Evolutionary conservation across 2,329 filamentous ascomycete species (phyloP).

Genomic region (Aspergillus sp.): DNA sequence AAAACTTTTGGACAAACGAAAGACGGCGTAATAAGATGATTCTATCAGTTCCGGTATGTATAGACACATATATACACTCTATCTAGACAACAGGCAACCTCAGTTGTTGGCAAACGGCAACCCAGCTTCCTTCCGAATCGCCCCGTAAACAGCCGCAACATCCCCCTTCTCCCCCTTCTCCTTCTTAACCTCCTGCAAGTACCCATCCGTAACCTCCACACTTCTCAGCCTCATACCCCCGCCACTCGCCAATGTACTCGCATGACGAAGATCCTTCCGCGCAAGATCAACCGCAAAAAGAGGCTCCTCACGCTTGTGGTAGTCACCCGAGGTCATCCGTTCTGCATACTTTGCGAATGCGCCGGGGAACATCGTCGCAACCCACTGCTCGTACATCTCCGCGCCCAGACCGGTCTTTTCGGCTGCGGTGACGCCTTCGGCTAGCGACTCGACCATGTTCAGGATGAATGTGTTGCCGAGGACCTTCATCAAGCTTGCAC

Average conservation of each 20-base stretch:
- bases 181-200: slow-evolving; percentile 63
- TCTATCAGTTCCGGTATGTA: too few species aligned
- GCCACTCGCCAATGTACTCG: slow-evolving; percentile 57
- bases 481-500: slow-evolving; percentile 67
- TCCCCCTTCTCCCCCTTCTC: slow-evolving; percentile 66
- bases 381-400: slow-evolving; percentile 62
- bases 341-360: slow-evolving; percentile 67
- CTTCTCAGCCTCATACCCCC: slow-evolving; percentile 58
- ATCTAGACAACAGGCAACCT: not conserved
- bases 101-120: slow-evolving; percentile 64
- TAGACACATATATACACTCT: too few species aligned
- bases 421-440: slow-evolving; percentile 70
- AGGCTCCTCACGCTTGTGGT: slow-evolving; percentile 68
- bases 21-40: too few species aligned
- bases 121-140: slow-evolving; percentile 65
- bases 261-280: slow-evolving; percentile 74
- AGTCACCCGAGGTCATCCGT: slow-evolving; percentile 69
- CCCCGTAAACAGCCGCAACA: slow-evolving; percentile 76
- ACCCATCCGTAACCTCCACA: slow-evolving; percentile 60
- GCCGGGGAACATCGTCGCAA: slow-evolving; percentile 68
- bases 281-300: slow-evolving; percentile 77
- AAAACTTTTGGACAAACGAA: too few species aligned
- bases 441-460: slow-evolving; percentile 72
- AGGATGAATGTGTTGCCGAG: slow-evolving; percentile 82
- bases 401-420: slow-evolving; percentile 73